Evolutionary conservation across 257 asterid genomes (phyloP), one percentile per base, ranked within the genome.

Genomic region (Solanum peruvianum): DNA sequence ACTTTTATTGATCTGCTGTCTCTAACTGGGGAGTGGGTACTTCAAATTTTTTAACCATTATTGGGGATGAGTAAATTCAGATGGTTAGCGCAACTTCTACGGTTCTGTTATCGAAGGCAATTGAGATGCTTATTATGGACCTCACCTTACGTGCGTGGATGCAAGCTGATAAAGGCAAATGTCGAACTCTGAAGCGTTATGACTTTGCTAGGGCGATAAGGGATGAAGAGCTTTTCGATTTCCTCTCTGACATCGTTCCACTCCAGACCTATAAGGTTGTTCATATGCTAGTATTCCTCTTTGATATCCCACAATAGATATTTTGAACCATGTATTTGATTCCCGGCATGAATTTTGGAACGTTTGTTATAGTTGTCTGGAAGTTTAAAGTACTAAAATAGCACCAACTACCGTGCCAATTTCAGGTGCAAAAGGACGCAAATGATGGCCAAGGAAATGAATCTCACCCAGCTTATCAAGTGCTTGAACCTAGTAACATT

Each of bases 51-150:
- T 37, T 85, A 42, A 67, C 77, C 12, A 20, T 25, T 77, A 25
- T 44, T 44, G 39, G n/a, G 35, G 44, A 11, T 41, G 49, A 41
- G 29, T 83, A 47, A 52, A 6, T 84, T 37, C 89, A 91, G 93
- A 91, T 91, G 93, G 87, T 90, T n/a, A 91, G 92, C 35, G 89
- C 88, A 31, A 90, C 90, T 78, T 86, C 94, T 18, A 89, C 90
- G 1, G 85, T 89, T 72, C 75, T 91, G 49, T 15, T 90, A 18
- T 90, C 87, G 2, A 92, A 91, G 87, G 93, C 93, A 70, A 71
- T 88, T 49, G 94, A 90, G 86, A 29, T 90, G 29, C 88, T 92
- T 18, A 82, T 92, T 9, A 76, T 87, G 88, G 94, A 93, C 45
- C 71, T 93, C 41, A 88, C 92, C 0, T 15, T 82, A 7, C 90